phyloP scores from a whole-genome alignment of 139 green algal species.

The Mychonastes homosphaera region DNA sequence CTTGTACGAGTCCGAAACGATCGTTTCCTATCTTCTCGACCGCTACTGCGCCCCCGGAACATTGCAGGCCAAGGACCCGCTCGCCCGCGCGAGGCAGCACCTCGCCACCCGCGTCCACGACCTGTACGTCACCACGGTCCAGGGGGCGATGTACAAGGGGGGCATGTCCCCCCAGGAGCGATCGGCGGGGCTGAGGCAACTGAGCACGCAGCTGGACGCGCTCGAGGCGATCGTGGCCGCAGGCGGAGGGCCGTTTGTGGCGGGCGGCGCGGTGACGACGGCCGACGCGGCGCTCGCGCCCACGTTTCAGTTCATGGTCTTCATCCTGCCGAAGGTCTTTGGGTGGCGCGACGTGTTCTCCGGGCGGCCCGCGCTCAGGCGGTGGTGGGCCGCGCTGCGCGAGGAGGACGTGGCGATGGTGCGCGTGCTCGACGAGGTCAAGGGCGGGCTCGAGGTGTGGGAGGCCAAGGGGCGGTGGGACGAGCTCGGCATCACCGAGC shows the following conservation, averaged over 20 bases:
- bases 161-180: slow-evolving; percentile 37
- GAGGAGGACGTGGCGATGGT: slow-evolving; percentile 25
- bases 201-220: slow-evolving; percentile 52
- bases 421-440: slow-evolving; percentile 44
- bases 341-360: slow-evolving; percentile 55
- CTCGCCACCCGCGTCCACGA: slow-evolving; percentile 54
- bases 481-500: slow-evolving; percentile 34
- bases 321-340: slow-evolving; percentile 61
- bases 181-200: slow-evolving; percentile 30
- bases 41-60: slow-evolving; percentile 39
- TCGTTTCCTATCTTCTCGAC: slow-evolving; percentile 62
- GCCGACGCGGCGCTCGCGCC: slow-evolving; percentile 57
- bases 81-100: too few relatives aligned
- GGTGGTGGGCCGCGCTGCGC: slow-evolving; percentile 45
- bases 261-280: slow-evolving; percentile 25
- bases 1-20: too few relatives aligned
- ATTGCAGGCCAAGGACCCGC: too few relatives aligned
- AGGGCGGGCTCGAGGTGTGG: slow-evolving; percentile 40
- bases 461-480: slow-evolving; percentile 44
- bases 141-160: slow-evolving; percentile 17
- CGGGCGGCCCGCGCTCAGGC: slow-evolving; percentile 44
- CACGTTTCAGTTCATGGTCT: slow-evolving; percentile 58
- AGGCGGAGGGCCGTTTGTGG: slow-evolving; percentile 35
- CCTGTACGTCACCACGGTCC: slow-evolving; percentile 54
- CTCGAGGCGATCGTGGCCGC: slow-evolving; percentile 44